Percentiles rank a stretch among this genome's conserved stretches.
Evolutionary conservation across 2,329 filamentous ascomycete species (phyloP).

Genomic region (Pseudogymnoascus sp.): DNA sequence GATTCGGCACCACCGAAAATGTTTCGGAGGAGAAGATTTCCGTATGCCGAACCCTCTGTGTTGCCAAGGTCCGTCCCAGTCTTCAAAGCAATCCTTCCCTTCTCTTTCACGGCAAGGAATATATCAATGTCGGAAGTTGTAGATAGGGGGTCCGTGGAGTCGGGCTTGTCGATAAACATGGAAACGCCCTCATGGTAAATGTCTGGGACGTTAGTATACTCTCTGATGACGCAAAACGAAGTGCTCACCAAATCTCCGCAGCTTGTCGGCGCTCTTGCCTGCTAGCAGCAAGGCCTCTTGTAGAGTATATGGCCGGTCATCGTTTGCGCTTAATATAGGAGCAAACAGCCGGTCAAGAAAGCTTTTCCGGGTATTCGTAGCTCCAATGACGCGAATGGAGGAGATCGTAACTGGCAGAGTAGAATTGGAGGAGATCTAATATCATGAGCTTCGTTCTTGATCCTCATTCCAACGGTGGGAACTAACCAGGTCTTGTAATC

Average conservation of each 20-base stretch:
- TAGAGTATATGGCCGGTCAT: constrained; percentile 65
- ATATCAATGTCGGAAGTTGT: constrained; percentile 75
- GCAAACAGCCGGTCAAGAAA: constrained; percentile 79
- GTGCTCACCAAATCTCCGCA: constrained; percentile 69
- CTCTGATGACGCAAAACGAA: not conserved
- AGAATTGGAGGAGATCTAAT: constrained; percentile 70
- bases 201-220: constrained; percentile 42
- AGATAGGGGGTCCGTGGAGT: constrained; percentile 59
- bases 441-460: not conserved
- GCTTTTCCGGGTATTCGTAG: constrained; percentile 69
- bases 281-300: constrained; percentile 70
- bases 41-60: constrained; percentile 87
- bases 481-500: constrained; percentile 58
- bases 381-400: constrained; percentile 75
- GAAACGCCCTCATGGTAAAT: constrained; percentile 81
- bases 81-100: constrained; percentile 77
- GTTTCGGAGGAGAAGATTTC: constrained; percentile 80
- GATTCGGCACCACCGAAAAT: constrained; percentile 91
- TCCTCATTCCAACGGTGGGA: not conserved
- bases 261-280: constrained; percentile 62
- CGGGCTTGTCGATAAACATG: constrained; percentile 73
- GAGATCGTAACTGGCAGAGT: constrained; percentile 83
- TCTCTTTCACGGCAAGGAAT: constrained; percentile 69
- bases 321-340: constrained; percentile 65
- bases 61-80: constrained; percentile 93